phyloP scores from a whole-genome alignment of 495 filamentous ascomycete species.

The Sordaria brevicollis region DNA sequence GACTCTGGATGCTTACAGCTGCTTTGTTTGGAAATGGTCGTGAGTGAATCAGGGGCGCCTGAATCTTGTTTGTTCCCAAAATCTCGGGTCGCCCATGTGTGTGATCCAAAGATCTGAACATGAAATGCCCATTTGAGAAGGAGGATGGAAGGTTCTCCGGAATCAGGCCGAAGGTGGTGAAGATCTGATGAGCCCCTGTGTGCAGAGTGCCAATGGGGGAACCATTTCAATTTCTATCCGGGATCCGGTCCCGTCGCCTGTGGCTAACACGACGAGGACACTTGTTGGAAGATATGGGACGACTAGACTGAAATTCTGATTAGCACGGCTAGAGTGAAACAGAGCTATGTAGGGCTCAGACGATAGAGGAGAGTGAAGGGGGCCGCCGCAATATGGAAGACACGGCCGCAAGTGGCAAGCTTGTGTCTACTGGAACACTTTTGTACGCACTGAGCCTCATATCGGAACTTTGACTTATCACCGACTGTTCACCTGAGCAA shows the following conservation, averaged over 20 bases:
- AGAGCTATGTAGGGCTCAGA: neutral
- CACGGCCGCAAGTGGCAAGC: neutral
- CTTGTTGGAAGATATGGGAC: no score
- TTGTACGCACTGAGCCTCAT: neutral
- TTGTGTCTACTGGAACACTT: neutral
- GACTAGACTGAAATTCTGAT: neutral
- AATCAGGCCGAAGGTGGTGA: neutral
- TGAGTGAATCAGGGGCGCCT: neutral
- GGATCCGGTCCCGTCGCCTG: neutral
- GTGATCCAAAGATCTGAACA: neutral
- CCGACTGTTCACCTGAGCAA: slow-evolving; percentile 2
- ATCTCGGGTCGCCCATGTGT: neutral
- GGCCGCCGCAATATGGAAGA: neutral
- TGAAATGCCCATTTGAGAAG: slow-evolving; percentile 1
- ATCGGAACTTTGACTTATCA: neutral
- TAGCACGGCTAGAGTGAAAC: neutral
- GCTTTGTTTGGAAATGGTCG: neutral
- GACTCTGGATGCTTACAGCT: neutral
- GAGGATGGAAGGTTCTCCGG: neutral
- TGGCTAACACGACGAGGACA: neutral
- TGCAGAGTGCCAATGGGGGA: neutral
- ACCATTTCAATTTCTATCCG: neutral
- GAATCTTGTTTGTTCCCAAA: neutral
- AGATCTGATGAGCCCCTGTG: neutral
- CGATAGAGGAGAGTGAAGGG: neutral